A percentile compares a stretch with the other conserved stretches of the same genome.
Conservation (phyloP, 2,329 filamentous ascomycete genomes). For the Bipolaris oryzae region DNA sequence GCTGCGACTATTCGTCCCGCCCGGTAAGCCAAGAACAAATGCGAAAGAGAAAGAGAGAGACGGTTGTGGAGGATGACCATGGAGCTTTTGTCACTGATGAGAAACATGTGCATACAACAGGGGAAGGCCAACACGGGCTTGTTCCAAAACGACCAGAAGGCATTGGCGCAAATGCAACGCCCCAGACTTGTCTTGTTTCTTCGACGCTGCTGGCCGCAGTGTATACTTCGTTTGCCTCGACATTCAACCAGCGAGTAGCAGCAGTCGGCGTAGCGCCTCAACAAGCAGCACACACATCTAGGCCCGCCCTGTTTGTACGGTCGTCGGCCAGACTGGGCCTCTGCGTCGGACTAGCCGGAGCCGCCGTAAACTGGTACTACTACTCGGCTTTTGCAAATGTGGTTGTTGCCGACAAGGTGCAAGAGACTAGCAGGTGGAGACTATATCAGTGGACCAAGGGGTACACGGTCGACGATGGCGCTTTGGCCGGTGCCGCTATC, state of each 20-base stretch:
- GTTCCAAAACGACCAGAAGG: slow-evolving; percentile 33
- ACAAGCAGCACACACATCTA: slow-evolving; percentile 9
- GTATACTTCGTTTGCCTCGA: slow-evolving; percentile 32
- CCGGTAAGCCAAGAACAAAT: slow-evolving; percentile 24
- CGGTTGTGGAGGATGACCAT: not conserved
- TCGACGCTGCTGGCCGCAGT: slow-evolving; percentile 35
- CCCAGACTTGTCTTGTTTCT: slow-evolving; percentile 31
- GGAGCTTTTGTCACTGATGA: not conserved
- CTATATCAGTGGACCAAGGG: slow-evolving; percentile 32
- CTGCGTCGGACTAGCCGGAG: slow-evolving; percentile 28
- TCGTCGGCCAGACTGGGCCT: slow-evolving; percentile 31
- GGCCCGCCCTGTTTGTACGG: slow-evolving; percentile 29
- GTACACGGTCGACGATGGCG: slow-evolving; percentile 37
- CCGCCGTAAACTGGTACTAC: slow-evolving; percentile 35
- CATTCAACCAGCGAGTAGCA: slow-evolving; percentile 19
- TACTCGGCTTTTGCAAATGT: slow-evolving; percentile 25
- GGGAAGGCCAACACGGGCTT: slow-evolving; percentile 36
- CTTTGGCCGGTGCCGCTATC: slow-evolving; percentile 30
- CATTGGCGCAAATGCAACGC: slow-evolving; percentile 38
- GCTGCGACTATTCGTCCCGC: slow-evolving; percentile 35
- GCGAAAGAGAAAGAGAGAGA: not conserved
- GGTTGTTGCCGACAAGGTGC: slow-evolving; percentile 12
- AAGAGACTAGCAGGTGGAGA: slow-evolving; percentile 24
- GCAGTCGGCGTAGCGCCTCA: slow-evolving; percentile 15
- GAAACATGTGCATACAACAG: slow-evolving; percentile 14